Conservation (phyloP, 2,329 filamentous ascomycete species). For the Penicillium aurantiogriseum region DNA sequence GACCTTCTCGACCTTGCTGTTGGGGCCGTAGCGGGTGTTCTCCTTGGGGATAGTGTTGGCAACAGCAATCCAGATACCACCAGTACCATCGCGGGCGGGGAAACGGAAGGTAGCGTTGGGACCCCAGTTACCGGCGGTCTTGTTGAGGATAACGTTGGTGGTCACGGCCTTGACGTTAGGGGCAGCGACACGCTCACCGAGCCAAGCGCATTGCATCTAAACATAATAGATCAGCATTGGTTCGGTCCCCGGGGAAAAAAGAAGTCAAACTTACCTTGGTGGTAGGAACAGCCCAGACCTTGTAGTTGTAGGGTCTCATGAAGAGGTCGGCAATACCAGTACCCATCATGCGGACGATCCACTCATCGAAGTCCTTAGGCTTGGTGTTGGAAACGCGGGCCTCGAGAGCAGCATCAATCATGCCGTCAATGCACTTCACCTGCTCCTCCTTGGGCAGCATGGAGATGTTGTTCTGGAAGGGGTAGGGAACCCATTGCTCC, state of each 20-base stretch:
- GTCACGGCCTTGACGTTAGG: constrained; percentile 93
- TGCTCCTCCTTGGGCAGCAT: constrained; percentile 97
- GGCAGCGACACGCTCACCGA: constrained; percentile 96
- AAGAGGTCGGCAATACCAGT: constrained; percentile 88
- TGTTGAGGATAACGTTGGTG: constrained; percentile 92
- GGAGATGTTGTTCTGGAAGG: constrained; percentile 99
- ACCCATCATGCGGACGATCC: constrained; percentile 92
- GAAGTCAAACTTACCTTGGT: constrained; percentile 68
- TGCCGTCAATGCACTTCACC: constrained; percentile 86
- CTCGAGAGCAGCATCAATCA: constrained; percentile 92
- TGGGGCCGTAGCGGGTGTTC: constrained; percentile 86
- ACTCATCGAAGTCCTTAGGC: constrained; percentile 96
- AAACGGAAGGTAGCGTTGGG: constrained; percentile 98
- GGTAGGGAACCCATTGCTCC: constrained; percentile 94
- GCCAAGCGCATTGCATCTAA: constrained; percentile 98
- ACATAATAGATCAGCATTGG: constrained; percentile 10
- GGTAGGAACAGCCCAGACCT: constrained; percentile 98
- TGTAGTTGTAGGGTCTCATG: constrained; percentile 99
- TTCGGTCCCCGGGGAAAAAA: neutral
- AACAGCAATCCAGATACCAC: constrained; percentile 98
- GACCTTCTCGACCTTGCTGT: constrained; percentile 80
- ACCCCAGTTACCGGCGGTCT: constrained; percentile 95
- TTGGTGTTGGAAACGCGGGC: constrained; percentile 83
- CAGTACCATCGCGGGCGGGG: constrained; percentile 90
- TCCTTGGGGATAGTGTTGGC: constrained; percentile 88